Percentiles rank a stretch among this genome's conserved stretches.
Evolutionary conservation across 1,284 basidiomycete genomes (phyloP).

Genomic region (Tremellales sp.): DNA sequence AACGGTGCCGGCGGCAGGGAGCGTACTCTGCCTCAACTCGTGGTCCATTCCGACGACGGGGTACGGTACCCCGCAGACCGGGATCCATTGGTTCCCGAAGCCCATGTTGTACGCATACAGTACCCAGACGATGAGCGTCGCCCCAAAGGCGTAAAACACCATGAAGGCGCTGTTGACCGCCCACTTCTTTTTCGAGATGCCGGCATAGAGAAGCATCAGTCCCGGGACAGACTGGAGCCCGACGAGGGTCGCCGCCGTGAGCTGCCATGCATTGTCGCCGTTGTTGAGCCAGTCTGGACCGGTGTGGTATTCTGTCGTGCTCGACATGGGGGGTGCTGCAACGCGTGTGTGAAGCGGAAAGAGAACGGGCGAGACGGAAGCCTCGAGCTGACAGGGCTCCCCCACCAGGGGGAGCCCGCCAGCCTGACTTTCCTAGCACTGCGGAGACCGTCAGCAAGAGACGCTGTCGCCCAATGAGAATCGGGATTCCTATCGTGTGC

Average conservation of each 20-base stretch:
- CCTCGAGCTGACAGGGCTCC: no score
- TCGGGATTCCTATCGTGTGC: no score
- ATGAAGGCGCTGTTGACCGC: constrained; percentile 21
- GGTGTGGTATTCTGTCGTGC: no score
- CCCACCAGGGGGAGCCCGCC: no score
- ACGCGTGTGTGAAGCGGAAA: no score
- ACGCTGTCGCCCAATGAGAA: no score
- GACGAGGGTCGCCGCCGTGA: constrained; percentile 18
- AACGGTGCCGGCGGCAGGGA: constrained; percentile 11
- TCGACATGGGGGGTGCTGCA: no score
- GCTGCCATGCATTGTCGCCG: background rate
- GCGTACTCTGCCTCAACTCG: constrained; percentile 7
- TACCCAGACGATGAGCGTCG: constrained; percentile 20
- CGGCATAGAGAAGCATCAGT: constrained; percentile 18
- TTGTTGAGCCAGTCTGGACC: no score
- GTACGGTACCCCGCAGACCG: constrained; percentile 15
- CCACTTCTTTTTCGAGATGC: constrained; percentile 19
- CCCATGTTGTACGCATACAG: constrained; percentile 21
- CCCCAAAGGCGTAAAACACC: constrained; percentile 20
- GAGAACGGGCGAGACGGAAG: no score
- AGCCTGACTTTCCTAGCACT: no score
- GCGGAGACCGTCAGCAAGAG: no score
- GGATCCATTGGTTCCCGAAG: constrained; percentile 19
- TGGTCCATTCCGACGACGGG: constrained; percentile 13
- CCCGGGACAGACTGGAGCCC: constrained; percentile 18